Evolutionary conservation across 2,329 filamentous ascomycete species (phyloP).

Genomic region (Gliomastix tumulicola): DNA sequence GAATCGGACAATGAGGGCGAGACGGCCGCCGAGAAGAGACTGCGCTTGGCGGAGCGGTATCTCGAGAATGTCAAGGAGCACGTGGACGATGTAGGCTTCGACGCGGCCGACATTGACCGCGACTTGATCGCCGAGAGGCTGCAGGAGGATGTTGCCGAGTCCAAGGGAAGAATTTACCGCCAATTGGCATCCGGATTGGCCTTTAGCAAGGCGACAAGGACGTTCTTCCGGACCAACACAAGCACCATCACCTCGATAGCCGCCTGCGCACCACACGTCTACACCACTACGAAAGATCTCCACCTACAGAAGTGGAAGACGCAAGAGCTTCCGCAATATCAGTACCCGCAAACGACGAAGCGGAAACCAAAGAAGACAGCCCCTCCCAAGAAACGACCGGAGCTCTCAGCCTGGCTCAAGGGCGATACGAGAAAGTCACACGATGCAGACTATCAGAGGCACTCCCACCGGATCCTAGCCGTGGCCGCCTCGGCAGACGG

Average conservation of each 20-base stretch:
- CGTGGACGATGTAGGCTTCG: slow-evolving; percentile 76
- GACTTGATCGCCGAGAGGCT: slow-evolving; percentile 87
- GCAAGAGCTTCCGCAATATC: slow-evolving; percentile 55
- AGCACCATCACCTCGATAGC: slow-evolving; percentile 74
- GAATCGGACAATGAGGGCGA: slow-evolving; percentile 77
- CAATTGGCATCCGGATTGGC: slow-evolving; percentile 68
- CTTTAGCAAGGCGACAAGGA: slow-evolving; percentile 59
- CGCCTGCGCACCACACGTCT: slow-evolving; percentile 70
- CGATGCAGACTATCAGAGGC: slow-evolving; percentile 65
- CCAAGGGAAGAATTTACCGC: slow-evolving; percentile 83
- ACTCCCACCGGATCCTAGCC: slow-evolving; percentile 72
- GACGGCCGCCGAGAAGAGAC: slow-evolving; percentile 80
- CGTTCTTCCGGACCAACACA: slow-evolving; percentile 72
- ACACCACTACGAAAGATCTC: slow-evolving; percentile 82
- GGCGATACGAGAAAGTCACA: slow-evolving; percentile 53
- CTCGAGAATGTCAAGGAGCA: slow-evolving; percentile 83
- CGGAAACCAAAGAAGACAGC: slow-evolving; percentile 53
- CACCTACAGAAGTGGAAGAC: slow-evolving; percentile 86
- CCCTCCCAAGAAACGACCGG: slow-evolving; percentile 54
- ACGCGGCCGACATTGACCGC: slow-evolving; percentile 87
- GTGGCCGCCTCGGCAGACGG: slow-evolving; percentile 86
- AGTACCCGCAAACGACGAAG: slow-evolving; percentile 51
- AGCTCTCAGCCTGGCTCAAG: slow-evolving; percentile 55
- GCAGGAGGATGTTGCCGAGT: slow-evolving; percentile 86
- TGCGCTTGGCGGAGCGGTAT: slow-evolving; percentile 86